Conservation (phyloP, 257 asterid species). For the Osmanthus fragrans region DNA sequence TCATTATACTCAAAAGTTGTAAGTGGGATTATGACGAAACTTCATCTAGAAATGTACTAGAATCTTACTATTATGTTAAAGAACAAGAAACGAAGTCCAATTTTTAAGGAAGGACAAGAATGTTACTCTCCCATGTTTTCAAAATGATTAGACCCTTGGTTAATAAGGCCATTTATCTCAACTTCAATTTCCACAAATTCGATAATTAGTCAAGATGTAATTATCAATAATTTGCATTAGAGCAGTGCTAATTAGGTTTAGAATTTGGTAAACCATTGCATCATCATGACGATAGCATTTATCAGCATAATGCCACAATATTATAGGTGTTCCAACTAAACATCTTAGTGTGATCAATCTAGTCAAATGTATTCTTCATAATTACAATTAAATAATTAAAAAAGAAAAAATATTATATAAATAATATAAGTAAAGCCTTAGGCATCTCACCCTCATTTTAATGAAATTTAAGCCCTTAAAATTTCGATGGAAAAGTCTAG, state of each 20-base stretch:
- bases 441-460: no score
- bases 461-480: no score
- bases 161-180: constrained; percentile 9
- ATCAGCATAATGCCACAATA: background rate
- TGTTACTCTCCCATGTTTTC: background rate
- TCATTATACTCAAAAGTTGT: background rate
- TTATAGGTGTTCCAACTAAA: background rate
- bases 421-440: no score
- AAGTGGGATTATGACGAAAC: background rate
- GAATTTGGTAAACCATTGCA: background rate
- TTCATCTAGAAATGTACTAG: background rate
- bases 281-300: constrained; percentile 22
- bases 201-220: background rate
- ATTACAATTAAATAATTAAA: no score
- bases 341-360: no score
- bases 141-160: background rate
- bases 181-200: constrained; percentile 6
- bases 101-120: background rate
- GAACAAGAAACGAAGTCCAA: background rate
- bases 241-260: background rate
- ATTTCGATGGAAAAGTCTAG: no score
- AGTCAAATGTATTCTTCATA: no score
- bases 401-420: no score
- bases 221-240: background rate
- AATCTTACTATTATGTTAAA: background rate